Conservation (phyloP, 352 stramenopile species). For the Phytophthora citricola region DNA sequence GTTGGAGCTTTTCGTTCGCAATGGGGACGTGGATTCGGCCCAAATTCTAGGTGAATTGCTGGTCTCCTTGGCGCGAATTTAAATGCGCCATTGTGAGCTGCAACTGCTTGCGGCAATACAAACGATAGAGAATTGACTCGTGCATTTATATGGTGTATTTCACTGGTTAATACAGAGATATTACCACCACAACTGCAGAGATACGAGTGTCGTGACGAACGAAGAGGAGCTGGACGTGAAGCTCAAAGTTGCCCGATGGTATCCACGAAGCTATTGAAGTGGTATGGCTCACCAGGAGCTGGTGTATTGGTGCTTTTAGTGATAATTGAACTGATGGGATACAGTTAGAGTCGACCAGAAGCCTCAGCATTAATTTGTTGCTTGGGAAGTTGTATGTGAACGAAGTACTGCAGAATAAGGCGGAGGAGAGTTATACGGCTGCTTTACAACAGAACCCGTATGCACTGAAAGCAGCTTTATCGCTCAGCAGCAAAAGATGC, state of each 20-base stretch:
- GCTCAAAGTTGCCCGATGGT: conserved; percentile 74
- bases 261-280: conserved; percentile 68
- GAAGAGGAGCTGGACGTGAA: conserved; percentile 45
- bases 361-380: conserved; percentile 68
- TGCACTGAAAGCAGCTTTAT: conserved; percentile 78
- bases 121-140: background rate
- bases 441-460: conserved; percentile 78
- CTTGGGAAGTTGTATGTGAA: conserved; percentile 68
- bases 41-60: conserved; percentile 73
- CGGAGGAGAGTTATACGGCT: conserved; percentile 61
- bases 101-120: background rate
- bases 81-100: conserved; percentile 73
- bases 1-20: conserved; percentile 56
- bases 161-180: conserved; percentile 24
- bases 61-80: conserved; percentile 62
- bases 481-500: conserved; percentile 55
- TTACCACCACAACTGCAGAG: conserved; percentile 39
- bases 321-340: background rate
- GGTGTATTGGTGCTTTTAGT: too few species aligned
- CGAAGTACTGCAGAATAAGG: conserved; percentile 69
- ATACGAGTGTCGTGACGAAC: conserved; percentile 25
- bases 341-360: conserved; percentile 58
- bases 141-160: conserved; percentile 8
- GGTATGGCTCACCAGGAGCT: conserved; percentile 27
- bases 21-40: conserved; percentile 59